Conservation (phyloP, 306 rosid genomes). For the Ormosia semicastrata region DNA sequence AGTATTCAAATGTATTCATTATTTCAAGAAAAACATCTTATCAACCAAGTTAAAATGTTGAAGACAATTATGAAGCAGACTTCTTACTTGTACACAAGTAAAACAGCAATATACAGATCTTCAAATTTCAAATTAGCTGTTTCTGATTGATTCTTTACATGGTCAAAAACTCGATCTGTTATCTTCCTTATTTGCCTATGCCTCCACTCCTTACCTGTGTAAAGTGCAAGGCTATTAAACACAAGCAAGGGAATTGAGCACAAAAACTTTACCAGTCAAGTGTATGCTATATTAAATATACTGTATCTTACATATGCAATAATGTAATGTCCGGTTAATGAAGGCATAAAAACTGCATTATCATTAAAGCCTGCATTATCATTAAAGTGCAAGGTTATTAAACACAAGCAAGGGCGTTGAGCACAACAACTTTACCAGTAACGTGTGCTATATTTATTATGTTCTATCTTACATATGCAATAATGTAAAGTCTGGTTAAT, state of each 20-base stretch:
- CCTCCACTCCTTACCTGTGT: conserved; percentile 78
- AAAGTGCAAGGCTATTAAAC: conserved; percentile 1
- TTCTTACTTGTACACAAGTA: conserved; percentile 87
- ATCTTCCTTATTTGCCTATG: conserved; percentile 55
- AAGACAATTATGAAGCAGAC: not conserved
- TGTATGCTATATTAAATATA: not conserved
- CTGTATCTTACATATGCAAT: not conserved
- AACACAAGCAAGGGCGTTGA: not conserved
- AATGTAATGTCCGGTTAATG: not conserved
- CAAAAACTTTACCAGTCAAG: not conserved
- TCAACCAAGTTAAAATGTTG: not conserved
- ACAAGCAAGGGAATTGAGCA: not conserved
- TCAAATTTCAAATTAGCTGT: conserved; percentile 55
- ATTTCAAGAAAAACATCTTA: not conserved
- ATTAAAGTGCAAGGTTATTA: not conserved
- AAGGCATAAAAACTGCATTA: not conserved
- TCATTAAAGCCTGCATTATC: not conserved
- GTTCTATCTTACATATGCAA: not conserved
- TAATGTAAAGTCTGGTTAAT: not conserved
- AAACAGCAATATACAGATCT: conserved; percentile 79
- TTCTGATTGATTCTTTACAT: conserved; percentile 26
- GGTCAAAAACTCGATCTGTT: conserved; percentile 56
- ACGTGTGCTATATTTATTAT: not conserved
- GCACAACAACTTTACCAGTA: not conserved
- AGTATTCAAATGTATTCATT: not conserved